These are phyloP conservation scores for Magnolia changhungtana DNA, from an alignment of 164 flowering plant genomes.

Conservation along the genomic window DNA sequence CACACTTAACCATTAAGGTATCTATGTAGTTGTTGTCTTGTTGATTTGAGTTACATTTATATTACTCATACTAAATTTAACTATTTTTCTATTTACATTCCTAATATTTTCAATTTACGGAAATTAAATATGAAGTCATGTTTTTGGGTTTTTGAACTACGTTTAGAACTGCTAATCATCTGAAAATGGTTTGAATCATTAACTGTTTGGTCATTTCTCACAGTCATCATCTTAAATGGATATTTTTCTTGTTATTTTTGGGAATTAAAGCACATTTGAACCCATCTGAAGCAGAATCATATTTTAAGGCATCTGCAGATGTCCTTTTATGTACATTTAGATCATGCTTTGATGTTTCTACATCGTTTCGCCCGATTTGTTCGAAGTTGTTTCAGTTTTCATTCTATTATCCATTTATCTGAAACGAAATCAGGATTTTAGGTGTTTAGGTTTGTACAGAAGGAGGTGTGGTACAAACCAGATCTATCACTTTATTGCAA, in stretches of 20 bases:
- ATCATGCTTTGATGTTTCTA: neutral
- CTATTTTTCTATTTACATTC: no score
- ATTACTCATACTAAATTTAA: no score
- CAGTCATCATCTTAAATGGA: neutral
- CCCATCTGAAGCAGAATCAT: neutral
- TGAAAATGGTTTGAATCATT: neutral
- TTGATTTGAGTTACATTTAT: no score
- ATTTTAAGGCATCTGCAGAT: neutral
- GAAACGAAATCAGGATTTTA: constrained; percentile 18
- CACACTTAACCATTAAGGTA: no score
- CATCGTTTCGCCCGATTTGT: no score
- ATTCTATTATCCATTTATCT: neutral
- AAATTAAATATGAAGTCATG: no score
- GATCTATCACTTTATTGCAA: constrained; percentile 47
- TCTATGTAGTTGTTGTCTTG: no score
- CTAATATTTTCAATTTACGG: no score
- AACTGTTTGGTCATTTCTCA: neutral
- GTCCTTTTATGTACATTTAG: neutral
- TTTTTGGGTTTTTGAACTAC: neutral
- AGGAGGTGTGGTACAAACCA: constrained; percentile 61
- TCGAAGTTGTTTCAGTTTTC: neutral
- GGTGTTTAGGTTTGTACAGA: constrained; percentile 57
- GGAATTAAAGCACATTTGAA: neutral
- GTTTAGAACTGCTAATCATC: neutral
- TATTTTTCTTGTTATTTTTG: neutral